Conservation (phyloP, 2,329 filamentous ascomycete genomes). For the Cordyceps fumosorosea region DNA sequence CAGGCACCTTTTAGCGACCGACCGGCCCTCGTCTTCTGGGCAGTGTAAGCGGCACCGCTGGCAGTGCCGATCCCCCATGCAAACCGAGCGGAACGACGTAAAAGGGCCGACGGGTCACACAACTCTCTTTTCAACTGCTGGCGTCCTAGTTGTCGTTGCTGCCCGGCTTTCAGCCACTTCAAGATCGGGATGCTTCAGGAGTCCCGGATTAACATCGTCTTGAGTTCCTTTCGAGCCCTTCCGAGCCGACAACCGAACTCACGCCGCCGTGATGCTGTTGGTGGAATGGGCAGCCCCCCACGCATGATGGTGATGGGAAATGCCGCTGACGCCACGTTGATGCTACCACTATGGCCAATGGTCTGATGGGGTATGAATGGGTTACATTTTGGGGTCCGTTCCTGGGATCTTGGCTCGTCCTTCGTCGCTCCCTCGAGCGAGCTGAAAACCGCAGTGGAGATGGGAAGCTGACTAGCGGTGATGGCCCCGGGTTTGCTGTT, state of each 20-base stretch:
- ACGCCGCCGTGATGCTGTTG: too few relatives aligned
- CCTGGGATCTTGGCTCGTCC: neutral
- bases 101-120: neutral
- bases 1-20: too few relatives aligned
- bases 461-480: neutral
- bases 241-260: too few relatives aligned
- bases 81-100: neutral
- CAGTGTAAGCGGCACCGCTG: neutral
- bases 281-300: too few relatives aligned
- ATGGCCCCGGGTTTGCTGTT: neutral
- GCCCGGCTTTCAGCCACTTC: neutral
- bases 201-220: too few relatives aligned
- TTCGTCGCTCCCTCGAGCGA: neutral
- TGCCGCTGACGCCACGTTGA: neutral
- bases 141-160: neutral
- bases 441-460: conserved; percentile 1
- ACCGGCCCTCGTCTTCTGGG: too few relatives aligned
- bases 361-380: too few relatives aligned
- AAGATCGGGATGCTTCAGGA: neutral
- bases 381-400: neutral
- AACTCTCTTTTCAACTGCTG: neutral
- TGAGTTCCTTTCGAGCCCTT: too few relatives aligned
- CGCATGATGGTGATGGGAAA: neutral
- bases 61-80: neutral
- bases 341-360: neutral